phyloP scores from a whole-genome alignment of 305 asterid genomes.

The Ajuga reptans region DNA sequence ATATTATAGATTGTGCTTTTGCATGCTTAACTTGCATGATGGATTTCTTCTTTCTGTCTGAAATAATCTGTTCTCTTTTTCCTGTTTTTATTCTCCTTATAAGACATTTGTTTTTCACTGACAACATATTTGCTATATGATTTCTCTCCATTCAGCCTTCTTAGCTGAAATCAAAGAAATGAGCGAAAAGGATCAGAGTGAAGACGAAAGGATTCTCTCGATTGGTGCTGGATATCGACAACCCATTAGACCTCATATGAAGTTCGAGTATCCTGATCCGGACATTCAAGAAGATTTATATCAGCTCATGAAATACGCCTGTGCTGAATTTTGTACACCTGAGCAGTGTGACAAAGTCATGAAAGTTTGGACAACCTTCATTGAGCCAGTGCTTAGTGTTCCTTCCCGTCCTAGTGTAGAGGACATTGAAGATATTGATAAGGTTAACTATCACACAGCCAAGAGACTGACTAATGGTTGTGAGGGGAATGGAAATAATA shows the following conservation, averaged over 20 bases:
- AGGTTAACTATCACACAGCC: slow-evolving; percentile 23
- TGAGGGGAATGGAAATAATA: slow-evolving; percentile 31
- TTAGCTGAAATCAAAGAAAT: slow-evolving; percentile 77
- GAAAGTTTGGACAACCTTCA: slow-evolving; percentile 74
- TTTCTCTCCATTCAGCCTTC: slow-evolving; percentile 42
- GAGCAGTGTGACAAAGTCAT: slow-evolving; percentile 68
- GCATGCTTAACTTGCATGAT: not conserved
- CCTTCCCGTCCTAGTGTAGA: slow-evolving; percentile 41
- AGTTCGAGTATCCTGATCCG: slow-evolving; percentile 62
- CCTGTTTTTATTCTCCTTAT: not conserved
- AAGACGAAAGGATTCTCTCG: slow-evolving; percentile 57
- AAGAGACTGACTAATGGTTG: slow-evolving; percentile 23
- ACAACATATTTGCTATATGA: slow-evolving; percentile 13
- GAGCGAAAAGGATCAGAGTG: slow-evolving; percentile 54
- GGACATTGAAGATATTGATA: slow-evolving; percentile 28
- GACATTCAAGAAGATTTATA: slow-evolving; percentile 77
- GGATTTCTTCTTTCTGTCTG: not conserved
- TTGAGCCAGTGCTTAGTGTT: slow-evolving; percentile 63
- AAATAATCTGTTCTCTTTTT: not conserved
- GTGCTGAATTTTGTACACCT: slow-evolving; percentile 67
- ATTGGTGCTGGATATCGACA: slow-evolving; percentile 59
- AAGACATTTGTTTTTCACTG: slow-evolving; percentile 5
- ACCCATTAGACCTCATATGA: slow-evolving; percentile 55
- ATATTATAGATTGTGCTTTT: slow-evolving; percentile 1
- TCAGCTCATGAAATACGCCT: slow-evolving; percentile 67